These are phyloP conservation scores for Escovopsis sp. DNA, from an alignment of 2,329 filamentous ascomycete species.

Conservation along the genomic window DNA sequence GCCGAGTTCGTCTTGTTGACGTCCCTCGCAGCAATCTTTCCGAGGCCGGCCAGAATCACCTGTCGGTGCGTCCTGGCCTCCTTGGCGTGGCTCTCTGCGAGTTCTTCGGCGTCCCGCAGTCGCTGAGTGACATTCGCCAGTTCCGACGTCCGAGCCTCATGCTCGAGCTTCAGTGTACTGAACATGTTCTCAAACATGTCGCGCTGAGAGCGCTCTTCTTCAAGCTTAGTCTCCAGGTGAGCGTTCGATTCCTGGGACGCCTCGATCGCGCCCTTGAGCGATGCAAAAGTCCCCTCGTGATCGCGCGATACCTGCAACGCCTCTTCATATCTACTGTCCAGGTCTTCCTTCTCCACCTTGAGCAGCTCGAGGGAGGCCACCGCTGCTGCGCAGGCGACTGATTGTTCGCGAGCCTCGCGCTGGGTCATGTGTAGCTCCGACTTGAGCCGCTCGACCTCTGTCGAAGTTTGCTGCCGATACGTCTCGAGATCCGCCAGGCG, in stretches of 20 bases:
- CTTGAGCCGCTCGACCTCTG: conserved; percentile 73
- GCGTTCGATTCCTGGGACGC: conserved; percentile 65
- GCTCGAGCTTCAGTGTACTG: conserved; percentile 60
- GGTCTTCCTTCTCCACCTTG: conserved; percentile 72
- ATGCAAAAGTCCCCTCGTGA: conserved; percentile 54
- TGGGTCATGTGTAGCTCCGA: conserved; percentile 72
- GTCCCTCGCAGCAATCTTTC: conserved; percentile 49
- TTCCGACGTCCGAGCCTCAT: conserved; percentile 66
- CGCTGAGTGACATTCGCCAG: conserved; percentile 59
- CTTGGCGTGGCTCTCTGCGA: conserved; percentile 72
- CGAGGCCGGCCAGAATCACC: conserved; percentile 68
- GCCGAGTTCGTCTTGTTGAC: conserved; percentile 29
- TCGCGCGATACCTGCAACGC: conserved; percentile 51
- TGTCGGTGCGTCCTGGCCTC: conserved; percentile 77
- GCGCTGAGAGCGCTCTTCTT: conserved; percentile 64
- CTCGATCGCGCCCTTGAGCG: conserved; percentile 61
- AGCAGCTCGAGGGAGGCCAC: conserved; percentile 59
- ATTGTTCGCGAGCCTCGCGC: conserved; percentile 64
- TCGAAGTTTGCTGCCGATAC: conserved; percentile 67
- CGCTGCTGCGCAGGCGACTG: conserved; percentile 62
- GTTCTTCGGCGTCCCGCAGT: conserved; percentile 70
- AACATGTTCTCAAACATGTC: conserved; percentile 66
- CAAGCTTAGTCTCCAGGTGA: conserved; percentile 64
- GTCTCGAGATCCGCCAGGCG: conserved; percentile 71
- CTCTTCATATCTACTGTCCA: conserved; percentile 53